These are phyloP conservation scores for Solanum appendiculatum DNA, from an alignment of 257 asterid genomes.

Conservation along the genomic window DNA sequence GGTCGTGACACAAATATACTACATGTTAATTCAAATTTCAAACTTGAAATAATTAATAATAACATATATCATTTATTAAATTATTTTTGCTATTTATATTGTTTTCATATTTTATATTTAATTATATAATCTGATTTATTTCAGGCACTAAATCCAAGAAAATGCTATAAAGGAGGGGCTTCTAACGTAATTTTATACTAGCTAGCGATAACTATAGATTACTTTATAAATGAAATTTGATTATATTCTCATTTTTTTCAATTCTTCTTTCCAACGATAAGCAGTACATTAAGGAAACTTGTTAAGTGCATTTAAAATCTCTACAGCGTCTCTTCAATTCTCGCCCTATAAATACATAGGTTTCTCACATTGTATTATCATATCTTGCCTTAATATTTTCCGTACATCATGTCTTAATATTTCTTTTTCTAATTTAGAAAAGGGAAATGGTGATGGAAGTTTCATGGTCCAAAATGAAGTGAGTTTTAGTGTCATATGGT, in stretches of 20 bases:
- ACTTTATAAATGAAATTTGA: background rate
- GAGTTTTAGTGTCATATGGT: background rate
- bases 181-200: background rate
- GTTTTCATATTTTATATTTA: background rate
- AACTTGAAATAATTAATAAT: background rate
- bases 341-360: background rate
- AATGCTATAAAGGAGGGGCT: background rate
- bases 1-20: background rate
- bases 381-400: background rate
- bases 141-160: background rate
- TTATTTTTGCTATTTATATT: background rate
- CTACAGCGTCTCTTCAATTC: background rate
- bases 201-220: background rate
- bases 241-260: background rate
- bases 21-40: background rate
- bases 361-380: background rate
- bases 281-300: background rate
- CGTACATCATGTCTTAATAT: background rate
- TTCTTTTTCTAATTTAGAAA: background rate
- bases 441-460: background rate
- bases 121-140: background rate
- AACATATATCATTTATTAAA: background rate
- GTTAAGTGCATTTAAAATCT: background rate
- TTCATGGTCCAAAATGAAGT: background rate
- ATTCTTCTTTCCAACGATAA: background rate